Evolutionary conservation across 2,329 filamentous ascomycete species (phyloP), one percentile per base, ranked within the genome.

Genomic region (Paecilomyces fulvus): DNA sequence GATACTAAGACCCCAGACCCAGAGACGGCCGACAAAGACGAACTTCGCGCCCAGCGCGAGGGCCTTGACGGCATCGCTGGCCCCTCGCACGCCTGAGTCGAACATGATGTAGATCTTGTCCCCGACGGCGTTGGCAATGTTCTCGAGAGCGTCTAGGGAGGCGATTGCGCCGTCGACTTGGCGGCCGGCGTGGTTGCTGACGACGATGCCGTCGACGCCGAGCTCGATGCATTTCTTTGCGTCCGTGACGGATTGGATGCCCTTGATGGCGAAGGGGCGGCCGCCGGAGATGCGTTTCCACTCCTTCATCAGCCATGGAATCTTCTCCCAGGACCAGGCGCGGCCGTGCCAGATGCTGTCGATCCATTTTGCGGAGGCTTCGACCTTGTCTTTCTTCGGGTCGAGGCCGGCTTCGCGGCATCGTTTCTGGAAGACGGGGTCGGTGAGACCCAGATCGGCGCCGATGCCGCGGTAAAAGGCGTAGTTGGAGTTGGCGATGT

Each of bases 181-280:
- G 20, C 87, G 70, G 0, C 87, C 87, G 1, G 86, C 87, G 66
- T 90, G 87, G 62, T 90, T 90, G 12, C 79, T 83, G 1, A 90
- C 75, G 1, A 90, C 79, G 51, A 90, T 87, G 0, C 83, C 87
- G 61, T 89, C 82, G 2, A 82, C 80, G 0, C 84, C 85, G 11
- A 78, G 65, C 53, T 86, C 78, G 33, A 84, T 77, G 1, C 83
- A 83, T 61, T 75, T 77, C 54, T 77, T 74, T 12, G 86, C 86
- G 68, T 90, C 87, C 46, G 77, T 75, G 0, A 82, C 80, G 12
- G 80, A 82, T 72, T 89, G 85, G n/a, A 90, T 81, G 0, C 87
- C 87, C 69, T 90, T 90, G 25, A 90, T 69, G 52, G 60, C 85
- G 73, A 75, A 89, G 61, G 64, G 84, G 74, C 79, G 78, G 7